Evolutionary conservation across 2,329 filamentous ascomycete genomes (phyloP), one percentile per base, ranked within the genome.

Genomic region (Tolypocladium nubicola): DNA sequence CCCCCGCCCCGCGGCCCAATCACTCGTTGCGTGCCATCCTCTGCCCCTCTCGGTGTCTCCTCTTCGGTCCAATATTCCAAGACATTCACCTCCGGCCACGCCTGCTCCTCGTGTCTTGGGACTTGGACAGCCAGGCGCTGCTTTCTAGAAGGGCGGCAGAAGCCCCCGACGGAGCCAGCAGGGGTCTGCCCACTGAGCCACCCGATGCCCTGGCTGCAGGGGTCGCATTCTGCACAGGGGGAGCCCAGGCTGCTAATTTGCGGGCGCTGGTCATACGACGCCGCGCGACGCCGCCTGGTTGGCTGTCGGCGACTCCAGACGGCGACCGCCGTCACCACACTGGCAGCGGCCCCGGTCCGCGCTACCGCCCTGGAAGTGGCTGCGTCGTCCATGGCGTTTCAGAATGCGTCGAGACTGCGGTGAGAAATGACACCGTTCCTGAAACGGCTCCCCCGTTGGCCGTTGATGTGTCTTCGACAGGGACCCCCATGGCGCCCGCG

Each of bases 121-220:
- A 26, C 16, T 19, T 11, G 16, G 16, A 33, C 45, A 23, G 4
- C 26, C 8, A 14, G 16, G 4, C 37, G 21, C 19, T n/a, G 30
- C 37, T 58, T 68, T 69, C 67, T 67, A 67, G 67, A 69, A 69
- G 59, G 56, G 59, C 66, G 67, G 65, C 62, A 69, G 67, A 69
- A 69, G 65, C 58, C 45, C 40, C 21, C 19, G n/a, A 38, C 49
- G 19, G 21, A 40, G 43, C 39, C 41, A 26, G n/a, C 49, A 53
- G 54, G 21, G 35, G 30, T n/a, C 19, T 37, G 39, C 40, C 30
- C 40, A 49, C 33, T 41, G 52, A 26, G 39, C 52, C 56, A 45
- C 21, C 41, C 52, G 33, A 39, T 14, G 45, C 23, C n/a, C 45
- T 16, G n/a, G 23, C 53, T 47, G 57, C 55, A 58, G 45, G 56